Conservation (phyloP, 176 grass and related monocot species). For the Puccinellia tenuiflora region DNA sequence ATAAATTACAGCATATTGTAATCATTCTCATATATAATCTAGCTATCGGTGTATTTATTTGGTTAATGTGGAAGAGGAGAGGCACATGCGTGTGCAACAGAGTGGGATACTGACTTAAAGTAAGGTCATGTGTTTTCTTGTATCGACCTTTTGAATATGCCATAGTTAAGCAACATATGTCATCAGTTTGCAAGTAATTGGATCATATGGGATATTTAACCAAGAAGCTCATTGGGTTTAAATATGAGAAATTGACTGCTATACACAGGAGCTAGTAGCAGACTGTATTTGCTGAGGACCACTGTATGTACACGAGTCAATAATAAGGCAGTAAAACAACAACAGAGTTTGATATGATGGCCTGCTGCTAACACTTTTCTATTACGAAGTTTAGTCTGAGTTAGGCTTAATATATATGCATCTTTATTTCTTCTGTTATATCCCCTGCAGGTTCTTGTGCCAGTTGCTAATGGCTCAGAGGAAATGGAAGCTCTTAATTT, state of each 20-base stretch:
- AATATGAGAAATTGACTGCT: neutral
- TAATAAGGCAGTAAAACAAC: neutral
- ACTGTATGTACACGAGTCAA: neutral
- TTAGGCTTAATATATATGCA: neutral
- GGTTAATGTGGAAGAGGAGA: neutral
- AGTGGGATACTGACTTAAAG: neutral
- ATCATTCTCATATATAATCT: neutral
- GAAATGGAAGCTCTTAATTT: slow-evolving; percentile 88
- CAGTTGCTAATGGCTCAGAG: slow-evolving; percentile 91
- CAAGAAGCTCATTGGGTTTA: neutral
- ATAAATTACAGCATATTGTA: neutral
- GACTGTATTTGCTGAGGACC: neutral
- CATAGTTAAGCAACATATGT: neutral
- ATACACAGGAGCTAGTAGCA: neutral
- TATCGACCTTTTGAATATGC: neutral
- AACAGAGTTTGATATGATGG: neutral
- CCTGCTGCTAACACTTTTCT: neutral
- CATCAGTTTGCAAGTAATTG: slow-evolving; percentile 7
- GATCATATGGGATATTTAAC: neutral
- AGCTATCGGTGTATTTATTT: neutral
- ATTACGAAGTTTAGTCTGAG: slow-evolving; percentile 11
- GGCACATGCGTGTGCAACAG: neutral
- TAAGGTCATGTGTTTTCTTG: neutral
- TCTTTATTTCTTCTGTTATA: neutral
- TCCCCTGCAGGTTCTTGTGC: slow-evolving; percentile 72